A percentile compares a stretch with the other conserved stretches of the same genome.
phyloP scores from a whole-genome alignment of 768 basidiomycete genomes.

The Russula sp. region DNA sequence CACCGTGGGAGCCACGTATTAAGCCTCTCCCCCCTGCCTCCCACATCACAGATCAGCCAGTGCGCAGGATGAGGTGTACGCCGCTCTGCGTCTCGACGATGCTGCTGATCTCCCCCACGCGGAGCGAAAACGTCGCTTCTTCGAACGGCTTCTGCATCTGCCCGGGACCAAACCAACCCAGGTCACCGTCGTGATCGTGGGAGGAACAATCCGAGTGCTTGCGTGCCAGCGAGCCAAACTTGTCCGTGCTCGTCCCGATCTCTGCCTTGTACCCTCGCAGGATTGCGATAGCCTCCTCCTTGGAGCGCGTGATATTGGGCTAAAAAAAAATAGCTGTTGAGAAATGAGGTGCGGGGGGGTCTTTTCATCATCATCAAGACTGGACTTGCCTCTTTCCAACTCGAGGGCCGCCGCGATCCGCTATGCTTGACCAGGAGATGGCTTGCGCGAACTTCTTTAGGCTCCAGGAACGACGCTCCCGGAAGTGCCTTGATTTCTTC shows the following conservation, averaged over 20 bases:
- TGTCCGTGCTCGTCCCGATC: conserved; percentile 46
- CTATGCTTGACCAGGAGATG: conserved; percentile 92
- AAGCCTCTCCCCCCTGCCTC: too few relatives aligned
- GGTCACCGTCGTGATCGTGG: conserved; percentile 73
- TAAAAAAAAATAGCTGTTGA: conserved; percentile 26
- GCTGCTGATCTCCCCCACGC: conserved; percentile 71
- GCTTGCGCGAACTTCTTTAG: conserved; percentile 78
- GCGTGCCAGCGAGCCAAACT: conserved; percentile 70
- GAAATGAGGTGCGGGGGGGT: neutral
- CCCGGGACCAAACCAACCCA: conserved; percentile 75
- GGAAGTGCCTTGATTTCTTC: conserved; percentile 58
- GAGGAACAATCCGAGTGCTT: conserved; percentile 87
- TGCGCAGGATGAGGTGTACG: conserved; percentile 88
- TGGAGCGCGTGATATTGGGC: conserved; percentile 74
- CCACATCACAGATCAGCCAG: conserved; percentile 40
- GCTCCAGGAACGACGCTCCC: conserved; percentile 52
- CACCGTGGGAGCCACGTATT: too few relatives aligned
- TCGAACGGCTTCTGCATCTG: conserved; percentile 99
- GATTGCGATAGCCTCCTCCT: conserved; percentile 84
- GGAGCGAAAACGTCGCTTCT: conserved; percentile 69
- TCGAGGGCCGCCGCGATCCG: conserved; percentile 68
- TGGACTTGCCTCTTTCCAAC: conserved; percentile 71
- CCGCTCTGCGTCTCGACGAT: conserved; percentile 89
- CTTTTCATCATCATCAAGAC: too few relatives aligned
- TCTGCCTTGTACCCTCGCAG: conserved; percentile 54